phyloP scores from a whole-genome alignment of 108 stramenopile species.

The Discostella stelligeroides region DNA sequence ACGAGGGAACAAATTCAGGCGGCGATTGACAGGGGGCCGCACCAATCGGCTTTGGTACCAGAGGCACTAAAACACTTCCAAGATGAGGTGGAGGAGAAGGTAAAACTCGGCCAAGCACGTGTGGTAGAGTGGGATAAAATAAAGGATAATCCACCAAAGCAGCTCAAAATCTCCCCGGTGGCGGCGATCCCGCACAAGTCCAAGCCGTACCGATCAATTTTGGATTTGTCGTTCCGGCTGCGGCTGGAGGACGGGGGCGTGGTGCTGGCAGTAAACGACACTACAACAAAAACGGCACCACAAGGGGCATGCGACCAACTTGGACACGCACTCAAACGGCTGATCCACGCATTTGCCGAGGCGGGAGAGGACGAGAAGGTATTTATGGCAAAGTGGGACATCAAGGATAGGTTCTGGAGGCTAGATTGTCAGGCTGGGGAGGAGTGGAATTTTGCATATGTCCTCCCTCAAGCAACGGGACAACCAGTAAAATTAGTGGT shows the following conservation, averaged over 20 bases:
- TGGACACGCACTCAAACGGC: conserved; percentile 8
- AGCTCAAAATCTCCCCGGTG: too few relatives aligned
- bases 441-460: conserved; percentile 41
- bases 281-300: too few relatives aligned
- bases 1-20: conserved; percentile 17
- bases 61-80: conserved; percentile 20
- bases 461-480: conserved; percentile 16
- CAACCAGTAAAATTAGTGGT: background rate
- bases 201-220: too few relatives aligned
- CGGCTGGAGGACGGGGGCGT: conserved; percentile 13
- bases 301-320: too few relatives aligned
- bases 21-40: conserved; percentile 25
- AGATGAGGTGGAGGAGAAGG: conserved; percentile 8
- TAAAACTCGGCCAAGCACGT: background rate
- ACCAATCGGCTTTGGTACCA: conserved; percentile 14
- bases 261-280: conserved; percentile 13
- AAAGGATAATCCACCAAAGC: too few relatives aligned
- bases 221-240: too few relatives aligned
- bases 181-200: conserved; percentile 27
- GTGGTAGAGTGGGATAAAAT: conserved; percentile 27
- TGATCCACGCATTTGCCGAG: conserved; percentile 26
- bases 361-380: too few relatives aligned
- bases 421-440: conserved; percentile 21
- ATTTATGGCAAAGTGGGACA: too few relatives aligned
- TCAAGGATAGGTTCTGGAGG: too few relatives aligned